Percentiles rank a stretch among this genome's conserved stretches.
phyloP scores from a whole-genome alignment of 1,284 basidiomycete genomes.

The Austroboletus niveus region DNA sequence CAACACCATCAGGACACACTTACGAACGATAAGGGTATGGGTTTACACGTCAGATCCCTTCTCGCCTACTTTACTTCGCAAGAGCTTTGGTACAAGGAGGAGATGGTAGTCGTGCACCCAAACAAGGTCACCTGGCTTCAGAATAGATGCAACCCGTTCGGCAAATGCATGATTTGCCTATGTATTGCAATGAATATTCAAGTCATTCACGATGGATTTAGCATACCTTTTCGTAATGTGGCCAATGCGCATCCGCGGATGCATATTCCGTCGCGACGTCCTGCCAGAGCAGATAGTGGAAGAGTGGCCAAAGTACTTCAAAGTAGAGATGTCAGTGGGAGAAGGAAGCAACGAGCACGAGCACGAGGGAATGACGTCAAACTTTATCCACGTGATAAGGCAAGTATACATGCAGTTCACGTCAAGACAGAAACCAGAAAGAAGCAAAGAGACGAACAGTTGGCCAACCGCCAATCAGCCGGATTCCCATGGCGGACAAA shows the following conservation, averaged over 20 bases:
- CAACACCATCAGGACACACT: not conserved
- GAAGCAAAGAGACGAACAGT: constrained; percentile 3
- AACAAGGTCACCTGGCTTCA: constrained; percentile 87
- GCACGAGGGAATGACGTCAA: not conserved
- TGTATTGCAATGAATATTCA: constrained; percentile 18
- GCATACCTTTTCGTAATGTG: constrained; percentile 29
- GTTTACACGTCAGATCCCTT: constrained; percentile 26
- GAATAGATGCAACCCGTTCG: constrained; percentile 70
- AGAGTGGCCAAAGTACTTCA: constrained; percentile 91
- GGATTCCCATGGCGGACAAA: not conserved
- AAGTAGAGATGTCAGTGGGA: not conserved
- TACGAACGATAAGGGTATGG: constrained; percentile 5
- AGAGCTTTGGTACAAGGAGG: constrained; percentile 83
- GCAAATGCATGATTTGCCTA: constrained; percentile 89
- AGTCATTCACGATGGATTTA: not conserved
- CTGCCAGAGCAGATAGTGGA: constrained; percentile 99
- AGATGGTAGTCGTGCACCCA: constrained; percentile 95
- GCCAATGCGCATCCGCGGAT: constrained; percentile 80
- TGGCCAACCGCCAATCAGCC: not conserved
- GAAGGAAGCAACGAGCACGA: constrained; percentile 1
- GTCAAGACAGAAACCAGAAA: not conserved
- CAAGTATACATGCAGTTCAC: not conserved
- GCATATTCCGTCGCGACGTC: constrained; percentile 83
- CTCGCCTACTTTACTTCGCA: constrained; percentile 53
- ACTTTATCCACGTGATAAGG: not conserved